Evolutionary conservation across 805 yeast species (phyloP), one percentile per base, ranked within the genome.

Genomic region (Lipomyces lipofer): DNA sequence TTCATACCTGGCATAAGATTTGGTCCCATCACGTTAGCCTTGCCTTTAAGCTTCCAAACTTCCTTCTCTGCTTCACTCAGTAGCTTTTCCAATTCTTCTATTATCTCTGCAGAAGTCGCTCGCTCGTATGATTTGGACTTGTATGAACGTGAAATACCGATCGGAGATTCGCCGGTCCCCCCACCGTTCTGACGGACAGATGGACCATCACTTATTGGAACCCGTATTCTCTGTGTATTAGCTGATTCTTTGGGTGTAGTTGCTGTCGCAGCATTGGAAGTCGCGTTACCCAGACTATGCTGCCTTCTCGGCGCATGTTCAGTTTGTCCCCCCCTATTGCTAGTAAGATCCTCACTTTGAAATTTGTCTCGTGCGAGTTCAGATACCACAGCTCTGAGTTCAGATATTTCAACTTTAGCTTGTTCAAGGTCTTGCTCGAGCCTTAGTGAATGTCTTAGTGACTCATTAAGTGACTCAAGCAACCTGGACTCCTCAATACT

Each of bases 1-100:
- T 4, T n/a, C 49, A 6, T 49, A 53, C 58, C 58, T n/a, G 59
- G 59, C 61, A 57, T 57, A 25, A 17, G 35, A 12, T 32, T 39
- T 7, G 61, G 61, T 7, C 61, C 60, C 43, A 57, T 47, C 5
- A 48, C 35, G 9, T 24, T 36, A 3, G 61, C 53, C 4, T 27
- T 42, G n/a, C 61, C 61, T 17, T 35, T 30, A 13, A 57, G 39
- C 15, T 36, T 29, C 22, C 22, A 19, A 17, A 55, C 38, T 30
- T 50, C 59, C 19, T 10, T 22, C 3, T 51, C 46, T 9, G 54
- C 45, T 28, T 57, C 56, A 3, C 15, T 43, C 9, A 57, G 32
- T 7, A 47, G 30, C 39, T 30, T 29, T 30, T 55, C 56, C 22
- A 57, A 39, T 30, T 57, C 60, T 15, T 42, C 51, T 33, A 49